phyloP scores from a whole-genome alignment of 2,329 filamentous ascomycete species.

The Pochonia chlamydosporia region DNA sequence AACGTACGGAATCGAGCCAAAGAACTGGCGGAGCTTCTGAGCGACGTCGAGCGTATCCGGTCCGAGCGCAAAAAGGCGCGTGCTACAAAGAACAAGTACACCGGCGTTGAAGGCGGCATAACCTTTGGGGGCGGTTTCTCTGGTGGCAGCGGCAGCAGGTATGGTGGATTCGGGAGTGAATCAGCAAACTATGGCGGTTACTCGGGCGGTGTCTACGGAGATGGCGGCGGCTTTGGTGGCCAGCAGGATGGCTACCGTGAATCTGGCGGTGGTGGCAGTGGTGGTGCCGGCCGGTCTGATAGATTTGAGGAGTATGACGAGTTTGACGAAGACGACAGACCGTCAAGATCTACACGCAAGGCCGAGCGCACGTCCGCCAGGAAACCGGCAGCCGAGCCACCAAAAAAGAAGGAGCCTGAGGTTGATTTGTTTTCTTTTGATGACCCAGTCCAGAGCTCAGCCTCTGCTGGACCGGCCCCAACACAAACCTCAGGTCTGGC shows the following conservation, averaged over 20 bases:
- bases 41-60: constrained; percentile 85
- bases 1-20: constrained; percentile 97
- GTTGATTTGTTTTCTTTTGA: constrained; percentile 92
- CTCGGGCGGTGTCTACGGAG: constrained; percentile 79
- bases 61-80: constrained; percentile 84
- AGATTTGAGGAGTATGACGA: constrained; percentile 97
- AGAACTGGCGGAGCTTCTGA: constrained; percentile 87
- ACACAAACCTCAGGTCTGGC: constrained; percentile 43
- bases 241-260: constrained; percentile 76
- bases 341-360: constrained; percentile 33
- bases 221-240: constrained; percentile 77
- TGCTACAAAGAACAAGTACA: constrained; percentile 87
- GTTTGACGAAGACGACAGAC: constrained; percentile 68
- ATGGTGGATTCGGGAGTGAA: constrained; percentile 89
- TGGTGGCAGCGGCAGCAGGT: constrained; percentile 48
- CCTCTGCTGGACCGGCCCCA: constrained; percentile 37
- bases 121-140: constrained; percentile 51
- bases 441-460: constrained; percentile 54
- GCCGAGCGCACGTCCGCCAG: constrained; percentile 26
- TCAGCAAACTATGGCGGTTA: constrained; percentile 65
- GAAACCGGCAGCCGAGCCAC: constrained; percentile 51
- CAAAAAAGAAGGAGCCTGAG: constrained; percentile 83
- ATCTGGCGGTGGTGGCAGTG: constrained; percentile 89
- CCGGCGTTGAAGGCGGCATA: constrained; percentile 81
- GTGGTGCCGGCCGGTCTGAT: constrained; percentile 60